A percentile compares a stretch with the other conserved stretches of the same genome.
phyloP scores from a whole-genome alignment of 345 rosid genomes.

The Salix suchowensis region DNA sequence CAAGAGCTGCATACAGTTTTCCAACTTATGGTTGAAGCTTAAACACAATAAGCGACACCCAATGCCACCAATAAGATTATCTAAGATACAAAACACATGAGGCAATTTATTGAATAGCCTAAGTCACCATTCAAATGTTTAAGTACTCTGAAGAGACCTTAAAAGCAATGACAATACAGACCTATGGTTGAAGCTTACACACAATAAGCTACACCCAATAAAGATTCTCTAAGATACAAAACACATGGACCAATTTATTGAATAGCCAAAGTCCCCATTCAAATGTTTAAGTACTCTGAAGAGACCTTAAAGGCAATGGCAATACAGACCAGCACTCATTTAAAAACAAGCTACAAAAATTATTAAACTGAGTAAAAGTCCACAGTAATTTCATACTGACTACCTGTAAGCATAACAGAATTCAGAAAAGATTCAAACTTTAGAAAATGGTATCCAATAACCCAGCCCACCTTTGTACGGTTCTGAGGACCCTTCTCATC shows the following conservation, averaged over 20 bases:
- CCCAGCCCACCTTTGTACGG: conserved; percentile 61
- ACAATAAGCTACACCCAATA: not conserved
- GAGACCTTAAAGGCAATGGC: not conserved
- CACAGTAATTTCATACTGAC: not conserved
- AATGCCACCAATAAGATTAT: not conserved
- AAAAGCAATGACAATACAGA: not conserved
- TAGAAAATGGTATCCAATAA: not conserved
- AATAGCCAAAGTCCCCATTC: not conserved
- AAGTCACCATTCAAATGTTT: not conserved
- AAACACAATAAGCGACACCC: not conserved
- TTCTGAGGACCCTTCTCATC: conserved; percentile 83
- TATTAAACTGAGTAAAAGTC: not conserved
- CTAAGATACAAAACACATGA: not conserved
- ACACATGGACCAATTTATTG: not conserved
- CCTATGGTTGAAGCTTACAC: not conserved
- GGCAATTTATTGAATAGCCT: not conserved
- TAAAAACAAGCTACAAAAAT: not conserved
- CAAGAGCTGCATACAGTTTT: not conserved
- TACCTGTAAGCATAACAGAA: not conserved
- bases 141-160: not conserved
- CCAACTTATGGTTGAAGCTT: not conserved
- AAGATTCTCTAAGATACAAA: not conserved
- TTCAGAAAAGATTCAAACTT: not conserved
- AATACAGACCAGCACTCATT: not conserved
- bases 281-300: not conserved